A percentile compares a stretch with the other conserved stretches of the same genome.
Evolutionary conservation across 805 yeast species (phyloP).

Genomic region (Sugiyamaella floridensis): DNA sequence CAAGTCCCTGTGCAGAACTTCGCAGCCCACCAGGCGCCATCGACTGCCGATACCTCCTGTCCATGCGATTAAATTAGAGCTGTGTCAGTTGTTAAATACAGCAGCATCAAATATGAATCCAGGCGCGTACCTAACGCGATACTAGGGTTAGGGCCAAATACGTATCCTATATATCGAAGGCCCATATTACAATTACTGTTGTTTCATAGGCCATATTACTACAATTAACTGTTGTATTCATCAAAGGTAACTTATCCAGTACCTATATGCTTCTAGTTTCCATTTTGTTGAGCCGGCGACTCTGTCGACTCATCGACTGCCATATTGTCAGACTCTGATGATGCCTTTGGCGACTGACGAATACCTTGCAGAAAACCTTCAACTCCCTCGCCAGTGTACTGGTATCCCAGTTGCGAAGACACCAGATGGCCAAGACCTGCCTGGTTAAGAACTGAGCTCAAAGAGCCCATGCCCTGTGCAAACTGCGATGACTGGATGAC

Average conservation of each 20-base stretch:
- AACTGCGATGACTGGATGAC: constrained; percentile 46
- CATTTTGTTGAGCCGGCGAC: neutral
- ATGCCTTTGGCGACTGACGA: constrained; percentile 20
- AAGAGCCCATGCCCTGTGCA: constrained; percentile 36
- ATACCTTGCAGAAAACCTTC: constrained; percentile 43
- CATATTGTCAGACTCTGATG: neutral
- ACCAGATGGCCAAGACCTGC: constrained; percentile 38
- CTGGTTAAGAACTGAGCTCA: constrained; percentile 42
- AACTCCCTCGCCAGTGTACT: constrained; percentile 50
- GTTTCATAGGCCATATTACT: neutral
- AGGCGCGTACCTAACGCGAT: neutral
- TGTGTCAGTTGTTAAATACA: neutral
- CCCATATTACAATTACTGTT: too few relatives aligned
- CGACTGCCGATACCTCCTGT: constrained; percentile 4
- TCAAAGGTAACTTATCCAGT: neutral
- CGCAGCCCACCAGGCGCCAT: constrained; percentile 4
- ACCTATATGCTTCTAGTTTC: neutral
- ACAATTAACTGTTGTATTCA: neutral
- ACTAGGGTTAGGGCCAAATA: neutral
- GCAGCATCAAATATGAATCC: neutral
- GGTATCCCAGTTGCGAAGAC: constrained; percentile 42
- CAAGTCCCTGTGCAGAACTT: constrained; percentile 13
- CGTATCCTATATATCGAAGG: too few relatives aligned
- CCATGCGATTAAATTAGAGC: neutral
- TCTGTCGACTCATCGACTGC: neutral